These are phyloP conservation scores for Phytophthora quininea DNA, from an alignment of 352 stramenopile species.

Conservation along the genomic window DNA sequence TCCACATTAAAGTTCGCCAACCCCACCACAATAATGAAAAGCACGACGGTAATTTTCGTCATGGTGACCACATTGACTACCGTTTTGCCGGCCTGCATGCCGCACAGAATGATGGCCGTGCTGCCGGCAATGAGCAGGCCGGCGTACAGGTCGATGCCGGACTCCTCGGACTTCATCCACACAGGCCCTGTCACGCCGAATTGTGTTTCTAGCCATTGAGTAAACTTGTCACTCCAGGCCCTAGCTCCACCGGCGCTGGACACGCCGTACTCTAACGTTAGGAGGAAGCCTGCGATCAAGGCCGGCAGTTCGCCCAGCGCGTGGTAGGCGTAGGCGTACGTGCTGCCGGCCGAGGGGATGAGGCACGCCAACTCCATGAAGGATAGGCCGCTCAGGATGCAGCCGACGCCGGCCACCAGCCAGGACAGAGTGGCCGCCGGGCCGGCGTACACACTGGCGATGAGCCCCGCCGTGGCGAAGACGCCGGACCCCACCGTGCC, in stretches of 20 bases:
- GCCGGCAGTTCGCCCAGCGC: conserved; percentile 93
- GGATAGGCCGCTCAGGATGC: conserved; percentile 81
- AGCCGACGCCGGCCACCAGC: conserved; percentile 82
- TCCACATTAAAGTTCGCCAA: conserved; percentile 79
- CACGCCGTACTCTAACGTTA: conserved; percentile 95
- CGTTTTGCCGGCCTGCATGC: conserved; percentile 88
- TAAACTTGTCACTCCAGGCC: conserved; percentile 95
- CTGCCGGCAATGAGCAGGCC: conserved; percentile 77
- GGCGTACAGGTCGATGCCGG: conserved; percentile 69
- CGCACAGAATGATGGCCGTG: conserved; percentile 75
- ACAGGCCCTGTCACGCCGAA: conserved; percentile 44
- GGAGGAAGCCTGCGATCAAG: conserved; percentile 84
- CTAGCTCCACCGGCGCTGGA: conserved; percentile 91
- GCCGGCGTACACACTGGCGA: conserved; percentile 69
- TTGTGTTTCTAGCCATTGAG: conserved; percentile 74
- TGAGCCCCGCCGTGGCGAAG: conserved; percentile 86
- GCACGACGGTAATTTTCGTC: conserved; percentile 90
- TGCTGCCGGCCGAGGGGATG: conserved; percentile 90
- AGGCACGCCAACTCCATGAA: conserved; percentile 92
- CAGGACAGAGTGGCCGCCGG: conserved; percentile 87
- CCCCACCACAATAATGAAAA: conserved; percentile 93
- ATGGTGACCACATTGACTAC: conserved; percentile 92
- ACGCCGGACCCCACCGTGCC: conserved; percentile 94
- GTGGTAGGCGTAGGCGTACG: conserved; percentile 95
- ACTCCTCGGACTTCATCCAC: conserved; percentile 77